A percentile compares a stretch with the other conserved stretches of the same genome.
phyloP scores from a whole-genome alignment of 2,329 filamentous ascomycete species.

The Arthrobotrys iridis region DNA sequence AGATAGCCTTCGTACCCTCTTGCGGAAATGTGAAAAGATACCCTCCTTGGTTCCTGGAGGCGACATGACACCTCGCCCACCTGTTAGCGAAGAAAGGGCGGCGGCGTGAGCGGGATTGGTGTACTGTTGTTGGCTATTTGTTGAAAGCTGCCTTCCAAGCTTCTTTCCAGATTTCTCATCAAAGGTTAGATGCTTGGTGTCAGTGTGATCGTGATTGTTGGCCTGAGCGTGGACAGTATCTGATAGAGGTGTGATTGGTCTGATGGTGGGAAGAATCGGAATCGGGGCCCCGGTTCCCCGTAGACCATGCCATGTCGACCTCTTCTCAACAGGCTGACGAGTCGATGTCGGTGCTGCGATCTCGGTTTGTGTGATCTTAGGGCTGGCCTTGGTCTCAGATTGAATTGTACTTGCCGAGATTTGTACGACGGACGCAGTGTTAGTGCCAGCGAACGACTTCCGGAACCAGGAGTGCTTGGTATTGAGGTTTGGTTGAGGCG shows the following conservation, averaged over 20 bases:
- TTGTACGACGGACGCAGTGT: slow-evolving; percentile 56
- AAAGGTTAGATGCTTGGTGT: slow-evolving; percentile 57
- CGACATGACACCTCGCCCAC: slow-evolving; percentile 71
- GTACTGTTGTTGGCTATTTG: slow-evolving; percentile 79
- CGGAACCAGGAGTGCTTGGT: slow-evolving; percentile 96
- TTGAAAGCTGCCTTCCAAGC: slow-evolving; percentile 90
- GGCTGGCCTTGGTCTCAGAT: slow-evolving; percentile 35
- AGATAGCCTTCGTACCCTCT: slow-evolving; percentile 89
- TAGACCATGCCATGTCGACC: slow-evolving; percentile 78
- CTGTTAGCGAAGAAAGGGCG: slow-evolving; percentile 56
- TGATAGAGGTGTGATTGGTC: slow-evolving; percentile 94
- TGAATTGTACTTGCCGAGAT: slow-evolving; percentile 53
- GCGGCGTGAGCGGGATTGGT: slow-evolving; percentile 57
- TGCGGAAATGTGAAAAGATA: slow-evolving; percentile 97
- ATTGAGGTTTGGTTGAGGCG: slow-evolving; percentile 68
- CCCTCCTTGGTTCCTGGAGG: slow-evolving; percentile 88
- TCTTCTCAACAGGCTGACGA: slow-evolving; percentile 73
- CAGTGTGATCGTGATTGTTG: slow-evolving; percentile 53
- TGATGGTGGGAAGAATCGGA: slow-evolving; percentile 92
- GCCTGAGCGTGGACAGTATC: slow-evolving; percentile 91
- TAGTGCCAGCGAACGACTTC: slow-evolving; percentile 81
- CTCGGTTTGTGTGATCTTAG: slow-evolving; percentile 59
- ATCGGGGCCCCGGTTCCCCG: slow-evolving; percentile 76
- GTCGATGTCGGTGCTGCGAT: slow-evolving; percentile 63
- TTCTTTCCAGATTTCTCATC: slow-evolving; percentile 83